phyloP scores from a whole-genome alignment of 2,329 filamentous ascomycete genomes.

The Coleophoma cylindrospora region DNA sequence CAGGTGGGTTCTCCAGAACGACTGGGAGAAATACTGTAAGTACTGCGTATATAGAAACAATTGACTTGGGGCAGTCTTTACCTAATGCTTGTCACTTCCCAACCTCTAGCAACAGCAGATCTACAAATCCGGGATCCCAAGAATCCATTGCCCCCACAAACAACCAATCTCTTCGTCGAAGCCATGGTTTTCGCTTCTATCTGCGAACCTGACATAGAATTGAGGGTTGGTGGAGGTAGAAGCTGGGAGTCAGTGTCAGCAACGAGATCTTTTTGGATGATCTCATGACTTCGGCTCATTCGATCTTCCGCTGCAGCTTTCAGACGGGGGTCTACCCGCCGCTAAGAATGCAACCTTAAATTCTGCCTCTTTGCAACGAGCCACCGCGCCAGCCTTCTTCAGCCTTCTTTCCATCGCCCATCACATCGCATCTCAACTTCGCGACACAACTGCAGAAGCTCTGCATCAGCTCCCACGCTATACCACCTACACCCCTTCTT shows the following conservation, averaged over 20 bases:
- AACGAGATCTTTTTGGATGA: background rate
- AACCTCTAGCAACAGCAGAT: constrained; percentile 77
- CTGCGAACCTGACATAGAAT: background rate
- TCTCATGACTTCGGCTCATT: background rate
- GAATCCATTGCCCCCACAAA: constrained; percentile 93
- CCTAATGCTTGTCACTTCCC: constrained; percentile 92
- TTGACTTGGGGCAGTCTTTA: constrained; percentile 31
- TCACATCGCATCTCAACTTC: too few species aligned
- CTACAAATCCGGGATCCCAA: constrained; percentile 87
- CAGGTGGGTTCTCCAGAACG: constrained; percentile 88
- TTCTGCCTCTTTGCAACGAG: background rate
- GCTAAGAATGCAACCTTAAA: constrained; percentile 3
- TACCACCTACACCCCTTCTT: background rate
- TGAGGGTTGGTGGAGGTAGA: constrained; percentile 1
- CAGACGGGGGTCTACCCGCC: constrained; percentile 3
- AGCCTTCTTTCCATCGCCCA: too few species aligned
- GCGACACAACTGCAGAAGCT: too few species aligned
- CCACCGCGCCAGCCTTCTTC: too few species aligned
- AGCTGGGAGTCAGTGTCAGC: background rate
- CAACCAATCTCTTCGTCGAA: constrained; percentile 69
- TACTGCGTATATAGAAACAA: background rate
- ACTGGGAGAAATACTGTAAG: constrained; percentile 37
- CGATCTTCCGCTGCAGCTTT: too few species aligned
- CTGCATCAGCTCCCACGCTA: too few species aligned
- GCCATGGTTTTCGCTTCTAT: constrained; percentile 8